Evolutionary conservation across 2,329 filamentous ascomycete genomes (phyloP).

Genomic region (Chrysoporthe cubensis): DNA sequence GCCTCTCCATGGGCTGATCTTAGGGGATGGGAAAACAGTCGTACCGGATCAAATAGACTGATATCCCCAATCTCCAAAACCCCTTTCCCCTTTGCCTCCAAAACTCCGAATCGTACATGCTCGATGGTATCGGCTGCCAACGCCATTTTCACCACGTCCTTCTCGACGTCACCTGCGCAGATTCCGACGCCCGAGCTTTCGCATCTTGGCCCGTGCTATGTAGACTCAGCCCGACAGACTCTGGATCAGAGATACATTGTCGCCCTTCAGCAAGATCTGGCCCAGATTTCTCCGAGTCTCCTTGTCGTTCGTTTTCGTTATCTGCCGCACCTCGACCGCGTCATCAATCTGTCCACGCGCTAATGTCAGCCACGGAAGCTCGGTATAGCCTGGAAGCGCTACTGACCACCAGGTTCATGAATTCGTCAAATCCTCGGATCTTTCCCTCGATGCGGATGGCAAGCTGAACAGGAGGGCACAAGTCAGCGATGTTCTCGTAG

Average conservation of each 20-base stretch:
- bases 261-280: conserved; percentile 84
- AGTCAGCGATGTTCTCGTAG: conserved; percentile 1
- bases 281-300: conserved; percentile 67
- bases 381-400: background rate
- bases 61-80: conserved; percentile 57
- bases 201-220: conserved; percentile 15
- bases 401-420: conserved; percentile 81
- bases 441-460: conserved; percentile 94
- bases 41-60: conserved; percentile 40
- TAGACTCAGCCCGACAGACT: conserved; percentile 41
- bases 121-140: conserved; percentile 14
- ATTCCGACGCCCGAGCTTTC: conserved; percentile 3
- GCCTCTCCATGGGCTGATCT: conserved; percentile 75
- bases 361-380: background rate
- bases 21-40: conserved; percentile 65
- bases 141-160: conserved; percentile 1
- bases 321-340: conserved; percentile 85
- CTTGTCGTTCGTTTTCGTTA: conserved; percentile 76
- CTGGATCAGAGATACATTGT: conserved; percentile 85
- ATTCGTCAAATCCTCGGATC: conserved; percentile 97
- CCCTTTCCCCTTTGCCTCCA: background rate
- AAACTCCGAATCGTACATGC: conserved; percentile 17
- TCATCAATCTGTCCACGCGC: conserved; percentile 67
- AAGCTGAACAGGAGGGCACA: conserved; percentile 47
- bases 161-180: conserved; percentile 6